Evolutionary conservation across 352 stramenopile species (phyloP).

Genomic region (Phytopythium chamaehyphon): DNA sequence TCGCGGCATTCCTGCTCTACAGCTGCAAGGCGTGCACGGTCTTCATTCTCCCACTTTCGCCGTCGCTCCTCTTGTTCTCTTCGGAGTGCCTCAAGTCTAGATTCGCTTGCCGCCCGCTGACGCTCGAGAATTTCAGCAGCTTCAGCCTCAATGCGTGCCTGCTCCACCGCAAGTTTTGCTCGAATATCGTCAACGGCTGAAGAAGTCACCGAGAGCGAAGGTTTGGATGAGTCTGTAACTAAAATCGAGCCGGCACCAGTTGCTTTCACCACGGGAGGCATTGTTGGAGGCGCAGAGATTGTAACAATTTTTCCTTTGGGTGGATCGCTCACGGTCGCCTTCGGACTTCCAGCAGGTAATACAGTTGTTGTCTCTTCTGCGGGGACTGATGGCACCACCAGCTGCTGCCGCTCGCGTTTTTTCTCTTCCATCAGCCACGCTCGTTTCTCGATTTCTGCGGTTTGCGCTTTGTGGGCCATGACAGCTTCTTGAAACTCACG

Average conservation of each 20-base stretch:
- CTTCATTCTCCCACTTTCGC: constrained; percentile 66
- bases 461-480: constrained; percentile 33
- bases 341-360: too few relatives aligned
- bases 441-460: constrained; percentile 33
- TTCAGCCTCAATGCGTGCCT: constrained; percentile 34
- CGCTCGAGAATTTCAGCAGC: constrained; percentile 36
- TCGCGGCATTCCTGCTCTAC: constrained; percentile 45
- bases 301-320: too few relatives aligned
- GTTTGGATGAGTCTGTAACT: not conserved
- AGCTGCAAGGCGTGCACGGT: constrained; percentile 35
- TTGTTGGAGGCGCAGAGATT: too few relatives aligned
- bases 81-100: constrained; percentile 45
- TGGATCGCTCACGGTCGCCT: too few relatives aligned
- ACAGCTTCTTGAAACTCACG: constrained; percentile 37
- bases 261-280: too few relatives aligned
- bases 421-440: constrained; percentile 18
- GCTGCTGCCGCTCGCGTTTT: constrained; percentile 1
- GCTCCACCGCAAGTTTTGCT: constrained; percentile 36
- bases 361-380: not conserved
- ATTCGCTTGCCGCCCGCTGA: constrained; percentile 46
- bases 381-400: not conserved
- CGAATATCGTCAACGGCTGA: constrained; percentile 34
- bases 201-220: not conserved
- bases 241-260: too few relatives aligned
- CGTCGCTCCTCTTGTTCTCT: constrained; percentile 65